Evolutionary conservation across 495 filamentous ascomycete genomes (phyloP).

Genomic region (Xylaria bambusicola): DNA sequence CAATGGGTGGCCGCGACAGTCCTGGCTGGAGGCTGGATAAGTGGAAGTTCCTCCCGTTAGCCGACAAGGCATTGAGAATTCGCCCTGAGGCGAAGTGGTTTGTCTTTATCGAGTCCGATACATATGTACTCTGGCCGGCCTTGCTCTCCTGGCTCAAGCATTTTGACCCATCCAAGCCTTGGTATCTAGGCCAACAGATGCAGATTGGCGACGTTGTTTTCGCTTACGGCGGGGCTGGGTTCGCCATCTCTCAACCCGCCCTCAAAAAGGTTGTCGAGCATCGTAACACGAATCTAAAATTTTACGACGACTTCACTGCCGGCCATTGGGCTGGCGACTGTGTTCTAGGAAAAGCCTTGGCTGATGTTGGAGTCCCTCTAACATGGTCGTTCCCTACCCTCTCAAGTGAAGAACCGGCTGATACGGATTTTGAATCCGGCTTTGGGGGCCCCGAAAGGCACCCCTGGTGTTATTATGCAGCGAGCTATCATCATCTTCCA

Average conservation of each 20-base stretch:
- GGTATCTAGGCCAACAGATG: slow-evolving; percentile 55
- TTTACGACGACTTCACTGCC: slow-evolving; percentile 35
- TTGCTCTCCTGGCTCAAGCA: slow-evolving; percentile 52
- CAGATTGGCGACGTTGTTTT: slow-evolving; percentile 44
- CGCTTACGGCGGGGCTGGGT: slow-evolving; percentile 57
- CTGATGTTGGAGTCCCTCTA: slow-evolving; percentile 42
- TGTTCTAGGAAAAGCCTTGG: slow-evolving; percentile 51
- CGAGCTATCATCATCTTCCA: slow-evolving; percentile 54
- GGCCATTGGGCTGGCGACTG: slow-evolving; percentile 57
- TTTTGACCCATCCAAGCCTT: slow-evolving; percentile 45
- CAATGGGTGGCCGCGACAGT: slow-evolving; percentile 30
- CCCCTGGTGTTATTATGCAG: slow-evolving; percentile 52
- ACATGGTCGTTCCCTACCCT: slow-evolving; percentile 50
- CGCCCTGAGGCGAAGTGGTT: slow-evolving; percentile 61
- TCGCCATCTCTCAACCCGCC: slow-evolving; percentile 53
- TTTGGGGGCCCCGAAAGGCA: slow-evolving; percentile 41
- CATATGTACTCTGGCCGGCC: slow-evolving; percentile 61
- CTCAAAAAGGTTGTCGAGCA: slow-evolving; percentile 43
- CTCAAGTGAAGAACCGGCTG: slow-evolving; percentile 39
- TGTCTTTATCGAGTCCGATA: slow-evolving; percentile 65
- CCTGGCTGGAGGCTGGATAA: slow-evolving; percentile 62
- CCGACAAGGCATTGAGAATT: slow-evolving; percentile 49
- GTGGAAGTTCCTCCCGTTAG: slow-evolving; percentile 67
- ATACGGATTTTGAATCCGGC: slow-evolving; percentile 46
- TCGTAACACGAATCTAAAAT: slow-evolving; percentile 27